phyloP scores from a whole-genome alignment of 2,329 filamentous ascomycete genomes.

The Claviceps spartinae region DNA sequence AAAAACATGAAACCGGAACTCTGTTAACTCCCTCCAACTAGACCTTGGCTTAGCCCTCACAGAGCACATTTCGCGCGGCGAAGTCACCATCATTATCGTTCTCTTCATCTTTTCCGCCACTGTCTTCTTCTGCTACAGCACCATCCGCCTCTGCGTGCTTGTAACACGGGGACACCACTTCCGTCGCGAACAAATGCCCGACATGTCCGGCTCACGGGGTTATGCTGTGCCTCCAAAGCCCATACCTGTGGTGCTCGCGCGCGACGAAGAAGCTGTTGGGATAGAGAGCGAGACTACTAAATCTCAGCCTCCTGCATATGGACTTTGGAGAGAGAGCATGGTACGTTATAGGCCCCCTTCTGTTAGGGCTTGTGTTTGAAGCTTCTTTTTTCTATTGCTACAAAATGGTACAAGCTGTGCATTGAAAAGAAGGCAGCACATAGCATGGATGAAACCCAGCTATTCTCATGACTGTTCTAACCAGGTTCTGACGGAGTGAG shows the following conservation, averaged over 20 bases:
- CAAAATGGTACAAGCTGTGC: background rate
- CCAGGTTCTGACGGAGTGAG: too few relatives aligned
- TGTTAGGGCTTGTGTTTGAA: too few relatives aligned
- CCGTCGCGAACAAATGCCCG: conserved; percentile 15
- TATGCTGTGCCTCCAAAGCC: conserved; percentile 60
- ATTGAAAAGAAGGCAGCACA: background rate
- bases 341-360: conserved; percentile 38
- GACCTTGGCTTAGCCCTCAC: conserved; percentile 62
- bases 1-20: background rate
- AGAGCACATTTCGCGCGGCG: conserved; percentile 46
- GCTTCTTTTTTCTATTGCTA: background rate
- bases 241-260: conserved; percentile 61
- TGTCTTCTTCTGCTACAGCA: conserved; percentile 67
- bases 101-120: conserved; percentile 61
- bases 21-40: conserved; percentile 19
- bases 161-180: conserved; percentile 34
- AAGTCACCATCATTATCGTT: conserved; percentile 70
- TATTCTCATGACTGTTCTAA: too few relatives aligned
- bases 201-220: conserved; percentile 42
- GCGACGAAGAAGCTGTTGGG: conserved; percentile 57
- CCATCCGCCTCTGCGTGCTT: conserved; percentile 60
- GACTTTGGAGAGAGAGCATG: conserved; percentile 71
- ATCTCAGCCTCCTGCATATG: conserved; percentile 67
- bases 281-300: conserved; percentile 41
- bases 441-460: too few relatives aligned